Evolutionary conservation across 257 asterid genomes (phyloP).

Genomic region (Nicotiana otophora): DNA sequence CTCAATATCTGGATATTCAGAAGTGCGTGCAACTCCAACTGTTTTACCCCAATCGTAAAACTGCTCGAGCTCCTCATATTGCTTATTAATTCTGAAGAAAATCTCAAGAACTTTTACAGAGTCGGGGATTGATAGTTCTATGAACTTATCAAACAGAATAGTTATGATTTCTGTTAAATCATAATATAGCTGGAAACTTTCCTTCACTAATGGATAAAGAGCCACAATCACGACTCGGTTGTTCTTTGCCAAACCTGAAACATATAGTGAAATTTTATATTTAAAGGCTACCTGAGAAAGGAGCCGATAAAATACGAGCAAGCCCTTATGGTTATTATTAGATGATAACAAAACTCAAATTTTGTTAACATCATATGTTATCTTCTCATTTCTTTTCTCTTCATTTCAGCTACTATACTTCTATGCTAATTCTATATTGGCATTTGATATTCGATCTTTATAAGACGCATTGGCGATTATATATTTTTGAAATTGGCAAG

Average conservation of each 20-base stretch:
- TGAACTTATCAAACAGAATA: conserved; percentile 65
- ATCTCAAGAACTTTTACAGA: conserved; percentile 60
- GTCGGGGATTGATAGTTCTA: conserved; percentile 65
- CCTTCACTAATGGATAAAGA: conserved; percentile 62
- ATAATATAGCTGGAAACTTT: conserved; percentile 66
- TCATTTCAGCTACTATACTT: not conserved
- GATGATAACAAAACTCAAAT: not conserved
- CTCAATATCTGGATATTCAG: conserved; percentile 84
- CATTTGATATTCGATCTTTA: not conserved
- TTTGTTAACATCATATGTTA: not conserved
- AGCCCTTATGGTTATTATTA: not conserved
- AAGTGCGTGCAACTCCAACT: conserved; percentile 56
- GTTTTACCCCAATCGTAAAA: conserved; percentile 71
- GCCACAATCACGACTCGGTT: conserved; percentile 69
- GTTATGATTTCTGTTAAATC: conserved; percentile 69
- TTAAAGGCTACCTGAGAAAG: not conserved
- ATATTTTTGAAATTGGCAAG: not conserved
- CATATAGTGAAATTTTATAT: not conserved
- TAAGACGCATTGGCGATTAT: not conserved
- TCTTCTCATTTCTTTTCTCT: not conserved
- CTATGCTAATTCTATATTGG: not conserved
- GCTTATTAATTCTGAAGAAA: conserved; percentile 70
- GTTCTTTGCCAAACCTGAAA: conserved; percentile 66
- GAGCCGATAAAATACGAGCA: not conserved
- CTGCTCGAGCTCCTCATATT: conserved; percentile 70